phyloP scores from a whole-genome alignment of 495 filamentous ascomycete species.

The Platismatia glauca region DNA sequence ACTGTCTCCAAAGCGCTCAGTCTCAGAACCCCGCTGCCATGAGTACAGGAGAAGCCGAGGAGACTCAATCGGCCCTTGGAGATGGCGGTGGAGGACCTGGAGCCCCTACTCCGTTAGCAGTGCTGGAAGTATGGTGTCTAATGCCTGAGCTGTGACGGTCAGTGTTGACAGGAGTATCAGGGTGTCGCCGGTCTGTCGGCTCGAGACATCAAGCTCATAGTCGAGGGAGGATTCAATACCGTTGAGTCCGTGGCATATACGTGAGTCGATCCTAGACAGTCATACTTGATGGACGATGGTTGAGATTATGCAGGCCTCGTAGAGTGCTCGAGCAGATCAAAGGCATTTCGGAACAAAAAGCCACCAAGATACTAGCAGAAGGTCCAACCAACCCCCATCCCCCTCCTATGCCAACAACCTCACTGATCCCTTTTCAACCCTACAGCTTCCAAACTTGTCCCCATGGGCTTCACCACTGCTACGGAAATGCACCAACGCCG shows the following conservation, averaged over 20 bases:
- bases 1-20: not conserved
- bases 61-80: constrained; percentile 48
- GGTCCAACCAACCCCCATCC: constrained; percentile 42
- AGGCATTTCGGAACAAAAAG: constrained; percentile 94
- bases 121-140: constrained; percentile 64
- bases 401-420: not conserved
- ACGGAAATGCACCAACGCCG: constrained; percentile 97
- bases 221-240: constrained; percentile 89
- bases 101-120: constrained; percentile 81
- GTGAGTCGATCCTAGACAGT: constrained; percentile 30
- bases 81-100: constrained; percentile 72
- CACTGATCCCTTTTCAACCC: constrained; percentile 1
- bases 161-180: constrained; percentile 34
- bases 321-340: constrained; percentile 87
- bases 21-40: constrained; percentile 30
- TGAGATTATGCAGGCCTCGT: constrained; percentile 49
- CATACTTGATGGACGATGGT: too few species aligned
- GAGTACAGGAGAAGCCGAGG: constrained; percentile 50
- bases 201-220: constrained; percentile 82
- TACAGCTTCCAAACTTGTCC: constrained; percentile 87
- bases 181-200: constrained; percentile 79
- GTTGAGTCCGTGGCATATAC: constrained; percentile 95
- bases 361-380: constrained; percentile 84
- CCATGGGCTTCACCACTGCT: constrained; percentile 98
- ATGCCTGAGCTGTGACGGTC: not conserved